Evolutionary conservation across 2,329 filamentous ascomycete genomes (phyloP), one percentile per base, ranked within the genome.

Genomic region (Arthrobotrys pseudoclavata): DNA sequence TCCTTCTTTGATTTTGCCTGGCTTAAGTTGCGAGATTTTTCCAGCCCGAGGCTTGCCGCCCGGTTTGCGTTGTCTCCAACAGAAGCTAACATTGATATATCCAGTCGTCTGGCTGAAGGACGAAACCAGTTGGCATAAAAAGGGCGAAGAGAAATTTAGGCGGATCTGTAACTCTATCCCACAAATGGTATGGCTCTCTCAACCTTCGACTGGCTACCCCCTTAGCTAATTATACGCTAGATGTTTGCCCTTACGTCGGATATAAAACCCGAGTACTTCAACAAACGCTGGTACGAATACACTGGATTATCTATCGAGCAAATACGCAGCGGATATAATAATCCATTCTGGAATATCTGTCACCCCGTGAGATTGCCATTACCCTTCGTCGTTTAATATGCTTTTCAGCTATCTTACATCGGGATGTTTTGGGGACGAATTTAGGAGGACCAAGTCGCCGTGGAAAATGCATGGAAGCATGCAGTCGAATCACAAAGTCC

Each of bases 401-500:
- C 2, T 18, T 4, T 55, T 71, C 47, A 45, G 45, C 29, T 42
- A 26, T 71, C 62, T 69, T 37, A 71, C 52, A 62, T 55, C n/a
- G 3, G 26, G 34, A 2, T n/a, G 20, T 42, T 40, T 31, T 62
- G 29, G 18, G 22, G 20, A 15, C 12, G 13, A 26, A 50, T 40
- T 40, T 45, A 78, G 74, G 74, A 78, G 62, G 74, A 78, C 34
- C 67, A 68, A 63, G 20, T 68, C 22, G 69, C 69, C 15, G 67
- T 78, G 31, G 68, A 68, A 29, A 67, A 78, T 20, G 74, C 74
- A 10, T 78, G 74, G 74, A 68, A 60, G 15, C 37, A 68, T 42
- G 74, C 76, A 53, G 1, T 85, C 85, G 52, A 84, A 85, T 68
- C 94, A 91, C 92, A 82, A 84, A 15, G 88, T 89, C 79, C 90